Evolutionary conservation across 2,329 filamentous ascomycete species (phyloP).

Genomic region (Venturia carpophila): DNA sequence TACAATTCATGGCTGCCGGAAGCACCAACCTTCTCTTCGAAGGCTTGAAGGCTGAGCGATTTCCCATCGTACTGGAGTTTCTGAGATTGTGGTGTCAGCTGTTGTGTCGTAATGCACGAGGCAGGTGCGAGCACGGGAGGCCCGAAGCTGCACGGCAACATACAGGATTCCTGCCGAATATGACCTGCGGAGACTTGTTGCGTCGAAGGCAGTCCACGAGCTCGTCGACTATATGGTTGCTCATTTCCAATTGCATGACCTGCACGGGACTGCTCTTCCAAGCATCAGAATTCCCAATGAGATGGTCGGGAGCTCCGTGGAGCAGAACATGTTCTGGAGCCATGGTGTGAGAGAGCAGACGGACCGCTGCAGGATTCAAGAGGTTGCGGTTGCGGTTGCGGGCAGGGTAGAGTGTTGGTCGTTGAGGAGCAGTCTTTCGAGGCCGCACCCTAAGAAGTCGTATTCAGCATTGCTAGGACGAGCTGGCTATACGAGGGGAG

Average conservation of each 20-base stretch:
- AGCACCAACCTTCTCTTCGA: slow-evolving; percentile 40
- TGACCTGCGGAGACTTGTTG: slow-evolving; percentile 32
- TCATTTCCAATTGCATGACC: slow-evolving; percentile 37
- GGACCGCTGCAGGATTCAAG: neutral
- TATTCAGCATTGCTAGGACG: neutral
- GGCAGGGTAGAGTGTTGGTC: neutral
- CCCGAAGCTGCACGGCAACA: slow-evolving; percentile 22
- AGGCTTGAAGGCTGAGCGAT: slow-evolving; percentile 12
- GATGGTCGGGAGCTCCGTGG: slow-evolving; percentile 32
- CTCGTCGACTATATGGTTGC: slow-evolving; percentile 35
- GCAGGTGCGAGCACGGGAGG: slow-evolving; percentile 7
- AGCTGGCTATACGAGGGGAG: neutral
- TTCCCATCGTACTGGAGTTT: slow-evolving; percentile 18
- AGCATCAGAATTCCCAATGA: slow-evolving; percentile 29
- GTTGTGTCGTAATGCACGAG: slow-evolving; percentile 12
- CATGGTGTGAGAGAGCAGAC: neutral
- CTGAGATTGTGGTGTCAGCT: slow-evolving; percentile 16
- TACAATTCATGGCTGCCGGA: slow-evolving; percentile 46
- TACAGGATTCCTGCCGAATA: slow-evolving; percentile 36
- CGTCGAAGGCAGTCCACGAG: slow-evolving; percentile 32
- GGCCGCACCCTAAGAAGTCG: slow-evolving; percentile 7
- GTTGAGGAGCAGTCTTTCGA: neutral
- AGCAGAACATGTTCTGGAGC: slow-evolving; percentile 20
- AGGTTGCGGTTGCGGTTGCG: neutral
- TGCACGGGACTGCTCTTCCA: slow-evolving; percentile 27